Evolutionary conservation across 2,329 filamentous ascomycete genomes (phyloP), one percentile per base, ranked within the genome.

Genomic region (Fusarium newnesense): DNA sequence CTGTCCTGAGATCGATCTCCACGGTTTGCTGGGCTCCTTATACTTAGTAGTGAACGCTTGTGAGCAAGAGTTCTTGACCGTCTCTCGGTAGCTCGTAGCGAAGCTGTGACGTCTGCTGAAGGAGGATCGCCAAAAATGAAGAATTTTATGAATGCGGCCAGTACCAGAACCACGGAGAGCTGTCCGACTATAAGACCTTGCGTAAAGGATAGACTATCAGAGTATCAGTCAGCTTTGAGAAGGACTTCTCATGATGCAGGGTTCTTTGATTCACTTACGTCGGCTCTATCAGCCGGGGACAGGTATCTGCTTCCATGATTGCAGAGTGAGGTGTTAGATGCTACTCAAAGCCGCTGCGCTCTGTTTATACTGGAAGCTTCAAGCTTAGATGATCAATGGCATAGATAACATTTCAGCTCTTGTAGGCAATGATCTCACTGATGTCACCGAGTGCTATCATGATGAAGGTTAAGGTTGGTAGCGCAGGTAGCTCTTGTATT

Each of bases 51-150:
- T 21, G 93, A 93, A 69, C 92, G 90, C 80, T 92, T 91, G 83
- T 97, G 94, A 30, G 92, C 91, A 62, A 95, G 86, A 4, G 93
- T 93, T 72, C 92, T 87, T 59, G 92, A 90, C 66, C 92, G 90
- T 32, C 94, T 90, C 75, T 94, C 91, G 16, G 92, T 92, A 65
- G 93, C 94, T 74, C 93, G 90, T 47, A 93, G 85, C 12, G 94
- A 88, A 18, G 94, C 94, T 26, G 93, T 94, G 61, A 92, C 91
- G 72, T 97, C 95, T 69, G 94, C 88, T 4, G 93, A 94, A 2
- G 95, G 94, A 9, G 94, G 91, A 80, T 98, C 96, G 77, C 96
- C 96, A 80, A 99, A 98, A 80, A 99, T 98, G 89, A 99, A 99
- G 89, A 98, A 99, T 81, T 97, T 97, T 83, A 99, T 98, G 84